Evolutionary conservation across 2,329 filamentous ascomycete genomes (phyloP), one percentile per base, ranked within the genome.

Genomic region (Claviceps digitariae): DNA sequence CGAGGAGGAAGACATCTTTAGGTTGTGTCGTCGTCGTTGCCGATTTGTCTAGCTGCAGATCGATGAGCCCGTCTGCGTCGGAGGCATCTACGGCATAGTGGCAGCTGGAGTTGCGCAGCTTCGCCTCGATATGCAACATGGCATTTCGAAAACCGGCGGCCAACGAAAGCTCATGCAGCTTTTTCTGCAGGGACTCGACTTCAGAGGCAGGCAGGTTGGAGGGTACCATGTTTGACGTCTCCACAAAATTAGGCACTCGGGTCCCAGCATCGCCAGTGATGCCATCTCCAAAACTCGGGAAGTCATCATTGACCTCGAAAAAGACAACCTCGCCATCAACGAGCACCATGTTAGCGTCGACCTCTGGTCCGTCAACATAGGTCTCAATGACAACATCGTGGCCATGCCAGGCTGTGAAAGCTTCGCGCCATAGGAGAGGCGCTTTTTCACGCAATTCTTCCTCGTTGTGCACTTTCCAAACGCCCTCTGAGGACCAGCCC

Each of bases 261-360:
- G 48, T 20, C 20, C 13, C 48, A 6, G 31, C 20, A 10, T 41
- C 48, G 34, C 15, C 4, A 17, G 13, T 13, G 8, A 31, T n/a
- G 9, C 25, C 34, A n/a, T 50, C 29, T 4, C 34, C 48, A 17
- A 20, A 13, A 31, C 34, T 43, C 13, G 48, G 48, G 31, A 50
- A 50, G 34, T 50, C 34, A 17, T 50, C 48, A 7, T 38, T 40
- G 48, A 40, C 48, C 38, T 50, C 48, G 23, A 50, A 50, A 21
- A 50, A 50, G 20, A 25, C 31, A 12, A 43, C 9, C 15, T 50
- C 8, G 29, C 48, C 48, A 41, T 50, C 31, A 9, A 50, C 34
- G 13, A 50, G 48, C 20, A 40, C 48, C 34, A 50, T 40, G 48
- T 50, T 50, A 10, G 48, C 48, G 38, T 50, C 48, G 21, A 50